These are phyloP conservation scores for Cystoisospora suis DNA, from an alignment of 169 alveolate species.

Conservation along the genomic window DNA sequence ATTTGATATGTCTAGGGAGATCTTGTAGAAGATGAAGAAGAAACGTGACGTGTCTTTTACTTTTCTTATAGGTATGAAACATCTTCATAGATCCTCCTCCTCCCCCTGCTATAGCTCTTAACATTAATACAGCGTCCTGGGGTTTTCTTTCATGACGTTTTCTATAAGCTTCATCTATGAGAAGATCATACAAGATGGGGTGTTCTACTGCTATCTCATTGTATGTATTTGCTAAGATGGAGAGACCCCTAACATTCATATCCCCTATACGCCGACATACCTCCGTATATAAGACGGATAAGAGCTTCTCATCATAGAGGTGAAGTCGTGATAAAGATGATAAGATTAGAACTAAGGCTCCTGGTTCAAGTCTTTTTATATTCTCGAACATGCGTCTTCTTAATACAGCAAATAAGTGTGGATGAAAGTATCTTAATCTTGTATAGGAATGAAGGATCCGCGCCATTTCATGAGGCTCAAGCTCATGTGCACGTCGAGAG, in stretches of 20 bases:
- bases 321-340: background rate
- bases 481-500: conserved; percentile 5
- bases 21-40: background rate
- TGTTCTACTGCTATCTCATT: background rate
- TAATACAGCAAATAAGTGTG: conserved; percentile 28
- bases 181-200: background rate
- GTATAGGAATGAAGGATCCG: conserved; percentile 37
- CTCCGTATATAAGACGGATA: conserved; percentile 1
- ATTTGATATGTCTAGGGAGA: background rate
- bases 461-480: background rate
- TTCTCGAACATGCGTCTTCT: conserved; percentile 12
- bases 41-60: background rate
- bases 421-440: conserved; percentile 11
- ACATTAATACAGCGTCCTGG: background rate
- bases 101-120: background rate
- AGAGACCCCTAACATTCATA: background rate
- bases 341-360: background rate
- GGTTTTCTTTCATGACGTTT: background rate
- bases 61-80: no score
- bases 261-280: conserved; percentile 37
- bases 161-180: background rate
- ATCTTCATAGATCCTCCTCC: background rate
- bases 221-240: conserved; percentile 12
- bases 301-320: conserved; percentile 11
- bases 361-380: conserved; percentile 6